Evolutionary conservation across 768 basidiomycete species (phyloP).

Genomic region (Leccinum truebloodii): DNA sequence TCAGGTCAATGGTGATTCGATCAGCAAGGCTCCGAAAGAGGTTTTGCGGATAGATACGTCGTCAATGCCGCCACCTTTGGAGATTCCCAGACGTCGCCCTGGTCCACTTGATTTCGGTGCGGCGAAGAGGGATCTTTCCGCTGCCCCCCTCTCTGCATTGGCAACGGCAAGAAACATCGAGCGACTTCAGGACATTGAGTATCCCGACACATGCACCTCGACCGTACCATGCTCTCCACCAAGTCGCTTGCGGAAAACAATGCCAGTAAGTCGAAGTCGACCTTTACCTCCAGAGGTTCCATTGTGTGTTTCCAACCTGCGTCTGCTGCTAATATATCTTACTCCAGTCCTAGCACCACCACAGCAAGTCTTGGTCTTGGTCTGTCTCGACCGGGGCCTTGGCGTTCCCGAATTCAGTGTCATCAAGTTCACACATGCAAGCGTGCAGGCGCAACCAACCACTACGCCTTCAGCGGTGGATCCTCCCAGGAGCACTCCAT

Average conservation of each 20-base stretch:
- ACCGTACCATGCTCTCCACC: no score
- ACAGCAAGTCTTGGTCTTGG: no score
- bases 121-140: conserved; percentile 42
- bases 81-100: no score
- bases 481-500: conserved; percentile 77
- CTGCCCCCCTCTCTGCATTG: conserved; percentile 54
- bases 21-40: conserved; percentile 49
- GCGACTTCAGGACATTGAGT: conserved; percentile 73
- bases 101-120: no score
- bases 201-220: conserved; percentile 53
- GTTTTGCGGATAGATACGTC: conserved; percentile 67
- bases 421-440: conserved; percentile 41
- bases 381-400: no score
- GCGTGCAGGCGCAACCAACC: conserved; percentile 48
- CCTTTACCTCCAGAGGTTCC: no score
- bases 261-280: no score
- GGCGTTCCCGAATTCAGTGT: no score
- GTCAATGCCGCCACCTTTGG: conserved; percentile 40
- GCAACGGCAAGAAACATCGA: conserved; percentile 84
- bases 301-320: no score
- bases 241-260: no score
- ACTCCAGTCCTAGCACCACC: no score
- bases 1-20: conserved; percentile 36
- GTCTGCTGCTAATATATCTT: no score
- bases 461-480: conserved; percentile 29